phyloP scores from a whole-genome alignment of 208 protist species.

The Acanthamoeba triangularis region DNA sequence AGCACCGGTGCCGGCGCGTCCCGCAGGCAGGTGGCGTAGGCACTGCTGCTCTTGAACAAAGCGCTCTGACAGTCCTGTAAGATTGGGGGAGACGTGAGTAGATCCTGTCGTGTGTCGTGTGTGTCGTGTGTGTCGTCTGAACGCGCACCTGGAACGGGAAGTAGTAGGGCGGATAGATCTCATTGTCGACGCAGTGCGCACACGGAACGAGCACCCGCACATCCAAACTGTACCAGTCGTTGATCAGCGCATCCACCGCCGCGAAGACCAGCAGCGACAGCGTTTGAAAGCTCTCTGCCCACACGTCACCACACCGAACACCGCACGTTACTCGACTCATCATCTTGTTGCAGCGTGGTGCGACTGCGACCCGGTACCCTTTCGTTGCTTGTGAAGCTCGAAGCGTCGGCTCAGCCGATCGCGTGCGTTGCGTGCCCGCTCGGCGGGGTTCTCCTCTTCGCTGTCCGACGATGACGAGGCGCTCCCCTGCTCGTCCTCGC shows the following conservation, averaged over 20 bases:
- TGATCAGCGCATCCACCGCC: slow-evolving; percentile 67
- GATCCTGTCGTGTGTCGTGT: no score
- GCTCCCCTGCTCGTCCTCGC: not conserved
- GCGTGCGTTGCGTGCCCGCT: not conserved
- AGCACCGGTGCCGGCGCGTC: not conserved
- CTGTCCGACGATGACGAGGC: not conserved
- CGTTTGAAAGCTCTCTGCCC: slow-evolving; percentile 36
- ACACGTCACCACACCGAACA: not conserved
- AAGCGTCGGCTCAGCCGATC: not conserved
- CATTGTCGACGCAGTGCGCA: slow-evolving; percentile 49
- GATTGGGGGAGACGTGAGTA: not conserved
- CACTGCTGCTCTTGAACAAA: slow-evolving; percentile 26
- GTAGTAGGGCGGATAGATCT: not conserved
- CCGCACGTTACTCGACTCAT: not conserved
- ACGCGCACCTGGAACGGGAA: slow-evolving; percentile 42
- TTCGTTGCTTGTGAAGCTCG: not conserved
- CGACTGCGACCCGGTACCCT: not conserved
- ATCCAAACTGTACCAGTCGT: slow-evolving; percentile 69
- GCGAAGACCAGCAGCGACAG: slow-evolving; percentile 42
- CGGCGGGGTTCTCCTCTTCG: not conserved
- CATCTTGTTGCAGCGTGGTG: not conserved
- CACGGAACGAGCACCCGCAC: slow-evolving; percentile 17
- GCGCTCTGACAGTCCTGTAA: slow-evolving; percentile 8
- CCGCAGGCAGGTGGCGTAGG: slow-evolving; percentile 17
- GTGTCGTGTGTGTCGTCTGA: not conserved